Conservation (phyloP, 139 green algal species). For the Volvox africanus region DNA sequence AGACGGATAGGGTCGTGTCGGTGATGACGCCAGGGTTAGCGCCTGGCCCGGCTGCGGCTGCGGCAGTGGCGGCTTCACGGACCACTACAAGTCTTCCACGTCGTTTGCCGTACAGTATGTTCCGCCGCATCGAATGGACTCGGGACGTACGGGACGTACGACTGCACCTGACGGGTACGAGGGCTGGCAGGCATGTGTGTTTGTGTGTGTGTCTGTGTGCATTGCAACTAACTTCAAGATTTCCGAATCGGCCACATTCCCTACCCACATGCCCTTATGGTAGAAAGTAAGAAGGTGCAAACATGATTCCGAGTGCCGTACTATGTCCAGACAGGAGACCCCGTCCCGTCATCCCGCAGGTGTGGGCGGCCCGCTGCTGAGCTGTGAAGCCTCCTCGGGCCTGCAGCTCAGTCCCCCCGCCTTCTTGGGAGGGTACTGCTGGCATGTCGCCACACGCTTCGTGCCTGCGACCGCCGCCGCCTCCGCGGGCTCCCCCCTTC, state of each 20-base stretch:
- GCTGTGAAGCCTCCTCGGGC: neutral
- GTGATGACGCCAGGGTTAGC: too few relatives aligned
- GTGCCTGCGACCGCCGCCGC: neutral
- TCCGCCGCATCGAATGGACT: conserved; percentile 22
- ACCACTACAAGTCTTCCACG: neutral
- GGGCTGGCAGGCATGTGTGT: too few relatives aligned
- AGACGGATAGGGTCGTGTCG: too few relatives aligned
- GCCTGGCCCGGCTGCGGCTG: too few relatives aligned
- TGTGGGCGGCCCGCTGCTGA: neutral
- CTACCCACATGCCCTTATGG: too few relatives aligned
- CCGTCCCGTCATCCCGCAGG: neutral
- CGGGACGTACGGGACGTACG: conserved; percentile 16
- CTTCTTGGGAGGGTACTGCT: conserved; percentile 26
- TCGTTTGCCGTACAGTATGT: neutral
- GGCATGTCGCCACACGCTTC: conserved; percentile 34
- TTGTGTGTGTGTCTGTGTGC: too few relatives aligned
- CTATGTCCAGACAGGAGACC: too few relatives aligned
- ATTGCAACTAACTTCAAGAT: too few relatives aligned
- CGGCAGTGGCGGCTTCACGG: neutral
- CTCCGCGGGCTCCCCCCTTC: neutral
- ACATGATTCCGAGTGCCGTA: too few relatives aligned
- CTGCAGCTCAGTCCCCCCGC: neutral
- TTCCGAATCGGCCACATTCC: too few relatives aligned
- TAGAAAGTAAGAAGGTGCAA: too few relatives aligned
- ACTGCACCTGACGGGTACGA: conserved; percentile 4